Evolutionary conservation across 2,329 filamentous ascomycete species (phyloP).

Genomic region (Ophiostoma tasmaniense): DNA sequence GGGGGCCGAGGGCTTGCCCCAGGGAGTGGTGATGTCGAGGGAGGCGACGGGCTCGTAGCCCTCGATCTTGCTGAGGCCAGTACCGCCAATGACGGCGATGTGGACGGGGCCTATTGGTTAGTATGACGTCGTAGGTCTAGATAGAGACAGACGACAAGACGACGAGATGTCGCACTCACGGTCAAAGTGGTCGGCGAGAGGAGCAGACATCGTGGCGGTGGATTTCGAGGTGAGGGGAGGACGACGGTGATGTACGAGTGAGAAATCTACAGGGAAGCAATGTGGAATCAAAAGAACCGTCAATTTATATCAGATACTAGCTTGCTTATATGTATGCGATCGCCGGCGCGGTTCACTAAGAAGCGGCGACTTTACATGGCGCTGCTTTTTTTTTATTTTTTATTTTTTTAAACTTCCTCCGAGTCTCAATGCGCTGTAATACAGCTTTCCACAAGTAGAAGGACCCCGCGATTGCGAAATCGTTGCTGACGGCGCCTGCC

Average conservation of each 20-base stretch:
- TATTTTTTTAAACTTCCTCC: not conserved
- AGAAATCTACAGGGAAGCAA: not conserved
- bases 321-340: not conserved
- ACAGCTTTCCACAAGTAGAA: not conserved
- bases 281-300: not conserved
- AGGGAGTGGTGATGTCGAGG: slow-evolving; percentile 72
- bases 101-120: slow-evolving; percentile 9
- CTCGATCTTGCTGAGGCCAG: slow-evolving; percentile 78
- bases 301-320: not conserved
- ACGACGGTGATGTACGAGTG: not conserved
- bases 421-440: not conserved
- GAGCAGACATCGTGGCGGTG: slow-evolving; percentile 15
- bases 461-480: not conserved
- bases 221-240: not conserved
- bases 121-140: not conserved
- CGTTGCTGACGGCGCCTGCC: not conserved
- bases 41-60: slow-evolving; percentile 78
- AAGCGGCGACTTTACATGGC: not conserved
- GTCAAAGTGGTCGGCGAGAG: slow-evolving; percentile 20
- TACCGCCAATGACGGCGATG: slow-evolving; percentile 89
- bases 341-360: not conserved
- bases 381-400: not conserved
- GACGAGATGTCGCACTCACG: slow-evolving; percentile 12
- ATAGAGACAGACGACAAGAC: not conserved
- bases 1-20: slow-evolving; percentile 67